Evolutionary conservation across 2,329 filamentous ascomycete genomes (phyloP).

Genomic region (Albophoma yamanashiensis): DNA sequence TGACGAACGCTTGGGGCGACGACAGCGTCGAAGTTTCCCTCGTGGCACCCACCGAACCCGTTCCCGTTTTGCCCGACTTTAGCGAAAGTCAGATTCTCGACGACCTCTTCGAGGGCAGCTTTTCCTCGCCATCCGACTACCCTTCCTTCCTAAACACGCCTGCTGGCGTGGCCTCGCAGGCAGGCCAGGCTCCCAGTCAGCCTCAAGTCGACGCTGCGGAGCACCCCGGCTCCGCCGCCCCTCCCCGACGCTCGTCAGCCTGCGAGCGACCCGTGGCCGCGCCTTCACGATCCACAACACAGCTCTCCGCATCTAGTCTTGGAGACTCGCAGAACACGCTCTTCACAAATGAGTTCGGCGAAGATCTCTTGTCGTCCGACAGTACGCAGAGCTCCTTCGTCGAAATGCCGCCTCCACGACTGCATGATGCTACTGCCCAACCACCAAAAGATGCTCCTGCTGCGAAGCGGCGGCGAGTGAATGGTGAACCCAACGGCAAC

Average conservation of each 20-base stretch:
- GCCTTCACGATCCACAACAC: slow-evolving; percentile 11
- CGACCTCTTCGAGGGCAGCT: slow-evolving; percentile 16
- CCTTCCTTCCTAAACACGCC: slow-evolving; percentile 13
- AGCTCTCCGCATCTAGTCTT: slow-evolving; percentile 7
- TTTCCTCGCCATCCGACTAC: slow-evolving; percentile 25
- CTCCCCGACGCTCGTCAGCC: slow-evolving; percentile 3
- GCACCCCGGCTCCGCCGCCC: slow-evolving; percentile 4
- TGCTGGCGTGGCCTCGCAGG: background rate
- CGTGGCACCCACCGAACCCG: background rate
- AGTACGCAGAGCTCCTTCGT: slow-evolving; percentile 17
- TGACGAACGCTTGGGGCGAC: slow-evolving; percentile 2
- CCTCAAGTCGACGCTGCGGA: slow-evolving; percentile 2
- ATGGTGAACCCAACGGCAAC: background rate
- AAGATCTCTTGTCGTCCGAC: slow-evolving; percentile 11
- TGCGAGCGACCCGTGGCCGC: slow-evolving; percentile 8
- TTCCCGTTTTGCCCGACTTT: background rate
- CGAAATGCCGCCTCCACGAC: slow-evolving; percentile 7
- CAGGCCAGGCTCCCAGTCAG: slow-evolving; percentile 2
- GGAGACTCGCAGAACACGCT: slow-evolving; percentile 15
- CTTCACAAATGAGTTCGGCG: slow-evolving; percentile 17
- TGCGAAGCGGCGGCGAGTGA: slow-evolving; percentile 15
- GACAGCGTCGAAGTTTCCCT: slow-evolving; percentile 3
- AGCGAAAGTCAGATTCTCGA: slow-evolving; percentile 14
- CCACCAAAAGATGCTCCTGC: slow-evolving; percentile 3
- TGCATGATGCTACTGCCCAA: background rate